These are phyloP conservation scores for Kluyveromyces dobzhanskii DNA, from an alignment of 805 yeast species.

Conservation along the genomic window DNA sequence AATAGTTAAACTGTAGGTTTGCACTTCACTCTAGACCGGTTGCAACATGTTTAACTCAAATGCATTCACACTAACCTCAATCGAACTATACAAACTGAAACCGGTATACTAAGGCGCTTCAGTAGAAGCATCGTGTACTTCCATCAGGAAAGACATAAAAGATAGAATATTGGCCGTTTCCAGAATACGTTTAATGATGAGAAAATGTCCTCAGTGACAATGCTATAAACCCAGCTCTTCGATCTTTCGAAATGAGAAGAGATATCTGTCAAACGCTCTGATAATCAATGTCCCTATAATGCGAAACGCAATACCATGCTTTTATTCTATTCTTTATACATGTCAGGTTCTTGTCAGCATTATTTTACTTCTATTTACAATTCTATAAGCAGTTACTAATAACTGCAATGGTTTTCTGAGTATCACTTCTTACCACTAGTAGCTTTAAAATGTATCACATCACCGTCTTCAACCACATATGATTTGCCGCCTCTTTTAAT, in stretches of 20 bases:
- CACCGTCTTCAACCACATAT: constrained; percentile 78
- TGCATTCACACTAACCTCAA: no score
- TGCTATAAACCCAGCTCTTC: constrained; percentile 37
- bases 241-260: constrained; percentile 29
- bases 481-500: constrained; percentile 51
- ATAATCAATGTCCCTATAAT: constrained; percentile 7
- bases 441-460: constrained; percentile 65
- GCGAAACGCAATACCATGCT: background rate
- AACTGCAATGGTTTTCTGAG: no score
- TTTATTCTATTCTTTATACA: background rate
- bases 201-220: constrained; percentile 31
- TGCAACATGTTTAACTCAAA: no score
- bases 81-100: no score
- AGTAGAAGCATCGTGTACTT: constrained; percentile 5
- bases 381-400: no score
- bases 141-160: constrained; percentile 4
- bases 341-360: background rate
- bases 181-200: constrained; percentile 28
- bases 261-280: constrained; percentile 32
- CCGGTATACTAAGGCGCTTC: constrained; percentile 1
- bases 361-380: background rate
- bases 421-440: constrained; percentile 48
- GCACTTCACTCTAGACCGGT: no score
- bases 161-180: background rate
- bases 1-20: no score